Percentiles rank a stretch among this genome's conserved stretches.
Evolutionary conservation across 2,329 filamentous ascomycete genomes (phyloP).

Genomic region (Penicillium brevicompactum): DNA sequence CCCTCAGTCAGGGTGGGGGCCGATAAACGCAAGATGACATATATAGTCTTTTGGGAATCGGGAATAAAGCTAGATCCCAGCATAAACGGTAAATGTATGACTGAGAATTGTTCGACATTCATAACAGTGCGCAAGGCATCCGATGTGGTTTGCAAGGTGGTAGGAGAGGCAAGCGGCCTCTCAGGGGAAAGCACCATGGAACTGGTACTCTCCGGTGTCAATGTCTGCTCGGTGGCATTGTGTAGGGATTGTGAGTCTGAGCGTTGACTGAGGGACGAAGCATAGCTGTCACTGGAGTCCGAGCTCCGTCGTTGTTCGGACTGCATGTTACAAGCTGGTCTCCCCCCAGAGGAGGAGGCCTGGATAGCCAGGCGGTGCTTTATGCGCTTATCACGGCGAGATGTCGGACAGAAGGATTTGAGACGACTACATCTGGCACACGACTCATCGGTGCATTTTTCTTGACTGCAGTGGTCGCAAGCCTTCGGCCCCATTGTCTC

Average conservation of each 20-base stretch:
- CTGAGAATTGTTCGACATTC: conserved; percentile 21
- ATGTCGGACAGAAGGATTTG: conserved; percentile 19
- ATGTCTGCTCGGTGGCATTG: neutral
- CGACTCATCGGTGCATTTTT: conserved; percentile 20
- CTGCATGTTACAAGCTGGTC: conserved; percentile 19
- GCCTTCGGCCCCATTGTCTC: conserved; percentile 20
- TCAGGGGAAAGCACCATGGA: conserved; percentile 15
- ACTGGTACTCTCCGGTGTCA: conserved; percentile 5
- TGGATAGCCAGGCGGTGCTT: conserved; percentile 17
- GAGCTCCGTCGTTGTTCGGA: conserved; percentile 1
- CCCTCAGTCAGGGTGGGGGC: conserved; percentile 22
- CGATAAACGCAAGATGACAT: conserved; percentile 19
- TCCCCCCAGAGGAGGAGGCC: conserved; percentile 16
- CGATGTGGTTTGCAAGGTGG: conserved; percentile 15
- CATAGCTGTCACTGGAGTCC: conserved; percentile 1
- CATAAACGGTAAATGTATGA: conserved; percentile 25
- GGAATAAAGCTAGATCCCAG: conserved; percentile 21
- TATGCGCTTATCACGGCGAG: conserved; percentile 20
- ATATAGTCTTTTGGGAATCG: conserved; percentile 18
- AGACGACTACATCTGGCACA: conserved; percentile 23
- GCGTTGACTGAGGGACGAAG: conserved; percentile 10
- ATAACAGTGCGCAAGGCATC: conserved; percentile 23
- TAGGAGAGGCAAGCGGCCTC: conserved; percentile 15
- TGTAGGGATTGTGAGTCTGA: conserved; percentile 10
- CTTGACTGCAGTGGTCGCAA: conserved; percentile 24